Evolutionary conservation across 2,329 filamentous ascomycete genomes (phyloP), one percentile per base, ranked within the genome.

Genomic region (Tolypocladium sp.): DNA sequence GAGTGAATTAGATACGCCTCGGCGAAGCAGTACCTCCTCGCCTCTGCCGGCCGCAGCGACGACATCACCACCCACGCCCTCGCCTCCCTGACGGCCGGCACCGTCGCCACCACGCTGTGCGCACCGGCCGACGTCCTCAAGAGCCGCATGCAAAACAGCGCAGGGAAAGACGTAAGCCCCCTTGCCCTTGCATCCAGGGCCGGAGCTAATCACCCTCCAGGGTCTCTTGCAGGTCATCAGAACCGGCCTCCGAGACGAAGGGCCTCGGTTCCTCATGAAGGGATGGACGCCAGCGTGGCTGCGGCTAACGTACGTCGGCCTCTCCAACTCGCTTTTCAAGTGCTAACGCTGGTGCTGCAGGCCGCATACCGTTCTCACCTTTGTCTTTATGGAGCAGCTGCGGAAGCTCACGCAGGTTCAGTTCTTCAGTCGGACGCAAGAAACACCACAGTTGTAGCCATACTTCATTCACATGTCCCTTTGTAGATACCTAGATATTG

Each of bases 281-380:
- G 76, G 76, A 1, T 78, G 76, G 76, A 76, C 73, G 10, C 76
- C 76, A 1, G 76, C 76, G 0, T 78, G 76, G 76, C 55, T 78
- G 12, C 66, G 76, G 61, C 63, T 78, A 2, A 76, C 76, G 74
- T 77, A 58, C 60, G 72, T 56, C 76, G 8, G 44, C 22, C 44
- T 49, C 44, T 30, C 25, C 25, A 13, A 7, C 6, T 49, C 44
- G 7, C 6, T 25, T 7, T 49, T 2, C 22, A 22, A 49, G 22
- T n/a, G 44, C 25, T 30, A 30, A 49, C 25, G 12, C 13, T 20
- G 22, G 44, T 49, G 4, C 13, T 9, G 25, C 2, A 40, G 76
- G 15, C 42, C 76, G 0, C 74, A 77, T 53, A 78, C 76, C 1
- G 70, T 78, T n/a, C 65, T 78, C 58, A 78, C 74, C 0, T 78